Percentiles rank a stretch among this genome's conserved stretches.
Conservation (phyloP, 345 rosid species). For the Acer yangbiense region DNA sequence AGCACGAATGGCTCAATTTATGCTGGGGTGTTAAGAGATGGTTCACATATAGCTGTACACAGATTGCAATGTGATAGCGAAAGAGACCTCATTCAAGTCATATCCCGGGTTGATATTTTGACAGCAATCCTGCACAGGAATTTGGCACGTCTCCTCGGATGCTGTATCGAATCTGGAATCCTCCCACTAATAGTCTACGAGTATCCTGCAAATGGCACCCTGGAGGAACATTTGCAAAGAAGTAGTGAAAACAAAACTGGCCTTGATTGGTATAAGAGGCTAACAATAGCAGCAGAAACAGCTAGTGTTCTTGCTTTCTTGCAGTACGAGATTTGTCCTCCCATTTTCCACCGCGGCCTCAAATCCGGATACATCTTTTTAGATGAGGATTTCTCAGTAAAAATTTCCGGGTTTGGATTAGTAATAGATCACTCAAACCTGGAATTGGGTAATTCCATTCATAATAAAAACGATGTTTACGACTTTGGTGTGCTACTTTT, state of each 20-base stretch:
- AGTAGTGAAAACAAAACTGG: slow-evolving; percentile 34
- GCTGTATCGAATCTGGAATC: slow-evolving; percentile 61
- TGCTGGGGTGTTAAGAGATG: slow-evolving; percentile 61
- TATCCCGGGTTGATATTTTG: slow-evolving; percentile 58
- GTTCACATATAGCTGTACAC: slow-evolving; percentile 69
- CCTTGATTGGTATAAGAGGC: slow-evolving; percentile 74
- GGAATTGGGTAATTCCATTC: slow-evolving; percentile 11
- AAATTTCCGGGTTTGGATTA: slow-evolving; percentile 66
- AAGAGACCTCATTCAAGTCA: slow-evolving; percentile 53
- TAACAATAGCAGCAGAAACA: slow-evolving; percentile 63
- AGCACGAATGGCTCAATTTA: slow-evolving; percentile 51
- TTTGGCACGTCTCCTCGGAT: slow-evolving; percentile 70
- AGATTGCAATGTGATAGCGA: slow-evolving; percentile 59
- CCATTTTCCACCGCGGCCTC: slow-evolving; percentile 62
- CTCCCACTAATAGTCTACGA: slow-evolving; percentile 64
- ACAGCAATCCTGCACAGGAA: slow-evolving; percentile 61
- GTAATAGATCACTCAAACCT: slow-evolving; percentile 26
- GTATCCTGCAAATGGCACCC: slow-evolving; percentile 65
- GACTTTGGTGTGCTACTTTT: slow-evolving; percentile 68
- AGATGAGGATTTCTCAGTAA: slow-evolving; percentile 57
- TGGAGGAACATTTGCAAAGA: slow-evolving; percentile 50
- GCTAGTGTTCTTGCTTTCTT: slow-evolving; percentile 63
- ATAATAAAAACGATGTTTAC: slow-evolving; percentile 47
- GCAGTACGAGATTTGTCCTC: slow-evolving; percentile 66
- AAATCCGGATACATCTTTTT: slow-evolving; percentile 55